Evolutionary conservation across 2,329 filamentous ascomycete genomes (phyloP), one percentile per base, ranked within the genome.

Genomic region (Exophiala sp.): DNA sequence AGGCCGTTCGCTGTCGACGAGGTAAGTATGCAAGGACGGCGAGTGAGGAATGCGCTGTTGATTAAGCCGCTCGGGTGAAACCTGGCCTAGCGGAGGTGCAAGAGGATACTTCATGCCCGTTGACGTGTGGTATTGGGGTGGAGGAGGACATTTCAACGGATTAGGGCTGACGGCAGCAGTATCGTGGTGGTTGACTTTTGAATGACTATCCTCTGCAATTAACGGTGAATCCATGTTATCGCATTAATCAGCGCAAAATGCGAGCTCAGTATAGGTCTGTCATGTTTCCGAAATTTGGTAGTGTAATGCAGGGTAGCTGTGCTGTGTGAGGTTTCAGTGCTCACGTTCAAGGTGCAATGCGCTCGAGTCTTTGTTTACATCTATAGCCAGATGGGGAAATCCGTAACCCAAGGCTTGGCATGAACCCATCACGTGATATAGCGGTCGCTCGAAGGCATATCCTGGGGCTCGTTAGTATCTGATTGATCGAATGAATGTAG

Each of bases 41-140:
- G 71, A 73, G 14, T 60, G 62, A 30, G 65, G 65, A 37, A 70
- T 60, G 34, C 60, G 64, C 62, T 73, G 70, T 62, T 74, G 70
- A 57, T 75, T 75, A 54, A 73, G 70, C 38, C 72, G 70, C 54
- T 74, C 70, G 19, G 71, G 70, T n/a, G 73, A 73, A 3, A 73
- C 55, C 45, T 70, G 70, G 48, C 69, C 65, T 29, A 75, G 24
- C 24, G 24, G 65, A 30, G 66, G 63, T 13, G 62, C 65, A 48
- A 67, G 19, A 7, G 38, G 19, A 19, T 32, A 32, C 3, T 32
- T 32, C 29, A 32, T 7, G 7, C n/a, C 29, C 7, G n/a, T 3
- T n/a, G 29, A 32, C n/a, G 13, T n/a, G 14, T 37, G 34, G 60
- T 30, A 66, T 49, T 29, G 41, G 13, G 38, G 19, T 21, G 37